phyloP scores from a whole-genome alignment of 768 basidiomycete species.

The Podaxis sp. region DNA sequence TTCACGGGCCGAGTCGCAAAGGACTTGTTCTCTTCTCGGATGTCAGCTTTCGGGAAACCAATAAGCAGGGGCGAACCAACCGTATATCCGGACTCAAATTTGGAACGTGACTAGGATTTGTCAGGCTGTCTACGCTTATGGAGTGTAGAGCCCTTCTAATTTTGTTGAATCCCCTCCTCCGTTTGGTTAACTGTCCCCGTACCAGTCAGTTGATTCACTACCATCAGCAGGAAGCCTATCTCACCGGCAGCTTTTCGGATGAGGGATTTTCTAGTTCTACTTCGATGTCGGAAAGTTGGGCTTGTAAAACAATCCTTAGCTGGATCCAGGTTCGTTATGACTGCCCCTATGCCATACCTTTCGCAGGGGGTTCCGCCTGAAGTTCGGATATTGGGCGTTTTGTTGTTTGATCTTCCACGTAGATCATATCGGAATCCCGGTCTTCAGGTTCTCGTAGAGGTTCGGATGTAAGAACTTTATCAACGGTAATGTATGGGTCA shows the following conservation, averaged over 20 bases:
- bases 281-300: not conserved
- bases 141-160: slow-evolving; percentile 40
- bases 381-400: slow-evolving; percentile 4
- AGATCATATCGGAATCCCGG: not conserved
- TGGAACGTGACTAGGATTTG: not conserved
- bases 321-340: not conserved
- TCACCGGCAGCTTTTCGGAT: slow-evolving; percentile 1
- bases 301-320: not conserved
- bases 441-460: not conserved
- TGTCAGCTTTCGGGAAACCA: not conserved
- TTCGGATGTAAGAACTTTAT: not conserved
- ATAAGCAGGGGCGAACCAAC: not conserved
- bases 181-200: slow-evolving; percentile 30
- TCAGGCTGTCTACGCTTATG: not conserved
- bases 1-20: slow-evolving; percentile 41
- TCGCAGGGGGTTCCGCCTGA: not conserved
- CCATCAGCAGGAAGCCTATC: not conserved
- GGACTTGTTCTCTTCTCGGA: slow-evolving; percentile 36
- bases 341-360: not conserved
- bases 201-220: not conserved
- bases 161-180: slow-evolving; percentile 35
- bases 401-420: not conserved
- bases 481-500: not conserved
- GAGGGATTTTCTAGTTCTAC: slow-evolving; percentile 12
- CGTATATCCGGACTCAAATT: not conserved